Conservation (phyloP, 1,284 basidiomycete genomes). For the Ceratobasidium sp. region DNA sequence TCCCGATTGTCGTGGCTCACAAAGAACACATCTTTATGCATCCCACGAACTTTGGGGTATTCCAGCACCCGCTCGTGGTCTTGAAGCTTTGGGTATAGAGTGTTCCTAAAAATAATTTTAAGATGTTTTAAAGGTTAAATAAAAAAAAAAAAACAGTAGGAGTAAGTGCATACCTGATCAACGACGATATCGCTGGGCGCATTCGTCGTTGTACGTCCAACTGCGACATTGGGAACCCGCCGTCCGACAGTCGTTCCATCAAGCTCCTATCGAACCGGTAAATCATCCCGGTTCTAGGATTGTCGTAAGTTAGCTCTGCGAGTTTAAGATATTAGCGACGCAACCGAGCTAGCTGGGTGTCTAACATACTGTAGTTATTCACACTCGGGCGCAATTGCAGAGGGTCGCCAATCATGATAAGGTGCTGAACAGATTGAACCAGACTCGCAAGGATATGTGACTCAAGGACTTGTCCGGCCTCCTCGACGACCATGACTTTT, state of each 20-base stretch:
- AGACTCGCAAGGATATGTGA: constrained; percentile 69
- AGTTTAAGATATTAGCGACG: not conserved
- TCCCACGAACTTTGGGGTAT: constrained; percentile 69
- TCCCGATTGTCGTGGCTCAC: constrained; percentile 69
- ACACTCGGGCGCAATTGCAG: constrained; percentile 76
- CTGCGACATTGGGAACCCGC: constrained; percentile 66
- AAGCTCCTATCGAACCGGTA: constrained; percentile 74
- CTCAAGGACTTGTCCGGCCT: constrained; percentile 84
- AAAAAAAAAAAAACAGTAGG: not conserved
- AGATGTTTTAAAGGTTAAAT: not conserved
- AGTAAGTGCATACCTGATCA: constrained; percentile 58
- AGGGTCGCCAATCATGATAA: constrained; percentile 79
- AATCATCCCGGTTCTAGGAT: constrained; percentile 59
- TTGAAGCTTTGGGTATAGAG: constrained; percentile 69
- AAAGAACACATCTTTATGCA: constrained; percentile 72
- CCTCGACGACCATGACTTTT: constrained; percentile 72
- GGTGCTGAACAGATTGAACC: constrained; percentile 57
- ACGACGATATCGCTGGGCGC: constrained; percentile 64
- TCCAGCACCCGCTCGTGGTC: constrained; percentile 67
- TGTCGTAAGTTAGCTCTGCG: constrained; percentile 69
- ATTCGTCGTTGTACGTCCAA: constrained; percentile 65
- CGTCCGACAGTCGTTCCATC: constrained; percentile 70
- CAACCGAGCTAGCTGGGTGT: not conserved
- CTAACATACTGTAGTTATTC: constrained; percentile 70
- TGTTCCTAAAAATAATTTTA: constrained; percentile 59